These are phyloP conservation scores for Trametes cubensis DNA, from an alignment of 768 basidiomycete species.

Conservation along the genomic window DNA sequence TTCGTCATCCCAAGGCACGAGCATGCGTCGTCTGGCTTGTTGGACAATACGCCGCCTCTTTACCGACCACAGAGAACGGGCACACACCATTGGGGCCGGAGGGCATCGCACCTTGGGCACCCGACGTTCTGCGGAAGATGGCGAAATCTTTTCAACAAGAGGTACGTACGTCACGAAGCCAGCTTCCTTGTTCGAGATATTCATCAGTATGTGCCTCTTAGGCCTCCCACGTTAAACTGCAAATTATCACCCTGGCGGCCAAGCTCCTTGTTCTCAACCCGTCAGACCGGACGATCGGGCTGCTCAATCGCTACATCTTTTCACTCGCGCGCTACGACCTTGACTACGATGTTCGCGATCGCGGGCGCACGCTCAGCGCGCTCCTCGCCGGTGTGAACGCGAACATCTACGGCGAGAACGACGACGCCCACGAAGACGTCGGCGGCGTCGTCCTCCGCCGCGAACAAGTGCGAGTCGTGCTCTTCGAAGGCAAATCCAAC, in stretches of 20 bases:
- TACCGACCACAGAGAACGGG: constrained; percentile 33
- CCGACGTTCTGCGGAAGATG: constrained; percentile 84
- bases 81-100: constrained; percentile 42
- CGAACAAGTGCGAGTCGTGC: constrained; percentile 79
- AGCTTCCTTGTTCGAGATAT: background rate
- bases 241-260: constrained; percentile 81
- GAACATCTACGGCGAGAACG: constrained; percentile 27
- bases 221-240: constrained; percentile 74
- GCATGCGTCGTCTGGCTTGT: constrained; percentile 93
- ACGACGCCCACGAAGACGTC: constrained; percentile 43
- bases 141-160: constrained; percentile 75
- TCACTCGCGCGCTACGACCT: constrained; percentile 85
- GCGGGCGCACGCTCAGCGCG: constrained; percentile 75
- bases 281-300: constrained; percentile 48
- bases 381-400: constrained; percentile 60
- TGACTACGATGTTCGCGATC: constrained; percentile 90
- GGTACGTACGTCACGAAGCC: constrained; percentile 42
- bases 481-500: constrained; percentile 75
- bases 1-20: constrained; percentile 76
- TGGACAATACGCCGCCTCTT: constrained; percentile 78
- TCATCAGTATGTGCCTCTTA: constrained; percentile 32
- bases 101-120: constrained; percentile 77
- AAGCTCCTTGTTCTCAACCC: constrained; percentile 78
- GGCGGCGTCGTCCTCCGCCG: constrained; percentile 77
- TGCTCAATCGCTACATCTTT: constrained; percentile 74